These are phyloP conservation scores for Adansonia gregorii DNA, from an alignment of 441 rosid species.

Conservation along the genomic window DNA sequence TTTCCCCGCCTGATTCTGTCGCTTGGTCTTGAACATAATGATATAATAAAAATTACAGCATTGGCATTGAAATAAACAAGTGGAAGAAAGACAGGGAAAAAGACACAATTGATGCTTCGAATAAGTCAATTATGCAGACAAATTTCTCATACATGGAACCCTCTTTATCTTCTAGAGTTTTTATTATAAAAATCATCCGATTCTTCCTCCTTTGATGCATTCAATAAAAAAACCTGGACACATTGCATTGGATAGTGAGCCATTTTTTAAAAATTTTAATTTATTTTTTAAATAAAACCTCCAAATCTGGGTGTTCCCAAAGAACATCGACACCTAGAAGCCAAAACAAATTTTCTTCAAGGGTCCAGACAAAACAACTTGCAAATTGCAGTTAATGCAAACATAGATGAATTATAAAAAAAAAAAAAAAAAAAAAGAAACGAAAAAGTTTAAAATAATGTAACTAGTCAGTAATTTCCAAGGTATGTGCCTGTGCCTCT, in stretches of 20 bases:
- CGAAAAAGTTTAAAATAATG: neutral
- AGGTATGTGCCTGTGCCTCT: too few relatives aligned
- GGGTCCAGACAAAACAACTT: neutral
- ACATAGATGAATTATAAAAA: neutral
- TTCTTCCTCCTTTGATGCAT: neutral
- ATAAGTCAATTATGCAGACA: neutral
- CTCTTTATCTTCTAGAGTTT: neutral
- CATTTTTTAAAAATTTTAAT: neutral
- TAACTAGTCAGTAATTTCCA: neutral
- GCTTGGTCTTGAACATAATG: neutral
- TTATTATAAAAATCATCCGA: neutral
- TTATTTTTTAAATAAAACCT: neutral
- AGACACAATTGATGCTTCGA: neutral
- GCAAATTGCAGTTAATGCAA: neutral
- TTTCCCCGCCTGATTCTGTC: neutral
- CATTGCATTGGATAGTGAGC: conserved; percentile 5
- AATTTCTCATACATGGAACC: neutral
- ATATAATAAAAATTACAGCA: neutral
- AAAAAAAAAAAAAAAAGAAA: neutral
- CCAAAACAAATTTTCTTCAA: neutral
- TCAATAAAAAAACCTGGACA: neutral
- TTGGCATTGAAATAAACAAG: neutral
- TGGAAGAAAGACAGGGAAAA: conserved; percentile 1
- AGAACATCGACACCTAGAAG: neutral
- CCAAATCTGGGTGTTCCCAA: neutral